Base-by-base conservation (phyloP, 352 stramenopile genomes). In the Salisapilia sapeloensis region DNA sequence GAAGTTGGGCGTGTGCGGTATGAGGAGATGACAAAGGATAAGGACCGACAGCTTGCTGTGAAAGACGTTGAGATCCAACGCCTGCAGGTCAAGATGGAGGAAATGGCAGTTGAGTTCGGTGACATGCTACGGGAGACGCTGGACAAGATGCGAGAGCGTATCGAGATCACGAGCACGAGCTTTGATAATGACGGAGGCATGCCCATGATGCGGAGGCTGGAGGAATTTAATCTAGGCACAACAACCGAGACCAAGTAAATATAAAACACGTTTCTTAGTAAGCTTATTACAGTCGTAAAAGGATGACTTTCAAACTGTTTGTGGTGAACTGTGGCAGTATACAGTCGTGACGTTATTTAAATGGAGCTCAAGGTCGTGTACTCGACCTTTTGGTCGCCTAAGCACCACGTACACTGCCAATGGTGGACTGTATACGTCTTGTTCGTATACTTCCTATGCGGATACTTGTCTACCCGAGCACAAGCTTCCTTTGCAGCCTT, bases 91-190 rank as follows among this genome's bases (percentile, higher is more conserved):
- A 94, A 95, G 44, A 96, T 95, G 81, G 83, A 96, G 44, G 85
- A 95, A 45, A 95, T 96, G 80, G 78, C 78, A 15, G 69, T 86
- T 32, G 85, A 96, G 46, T 96, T 96, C 38, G 81, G 78, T 13
- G 80, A 95, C 24, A 96, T 96, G 86, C 62, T 96, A 14, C 93
- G 95, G 42, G 81, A 95, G 48, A 96, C 83, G 14, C 54, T 96
- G 12, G 83, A 95, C 46, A 92, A 94, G 46, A 96, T 96, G 84
- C 67, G 82, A 24, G 83, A 96, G 60, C 78, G 81, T 40, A 96
- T 96, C 31, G 83, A 96, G 51, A 82, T 95, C 33, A 92, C 70
- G 25, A 90, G 80, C 52, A 80, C 65, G 30, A 92, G 65, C 53
- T 92, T 92, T 33, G 78, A 95, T 37, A 72, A 60, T 43, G 71